phyloP scores from a whole-genome alignment of 1,284 basidiomycete genomes.

The Athelia sp. region DNA sequence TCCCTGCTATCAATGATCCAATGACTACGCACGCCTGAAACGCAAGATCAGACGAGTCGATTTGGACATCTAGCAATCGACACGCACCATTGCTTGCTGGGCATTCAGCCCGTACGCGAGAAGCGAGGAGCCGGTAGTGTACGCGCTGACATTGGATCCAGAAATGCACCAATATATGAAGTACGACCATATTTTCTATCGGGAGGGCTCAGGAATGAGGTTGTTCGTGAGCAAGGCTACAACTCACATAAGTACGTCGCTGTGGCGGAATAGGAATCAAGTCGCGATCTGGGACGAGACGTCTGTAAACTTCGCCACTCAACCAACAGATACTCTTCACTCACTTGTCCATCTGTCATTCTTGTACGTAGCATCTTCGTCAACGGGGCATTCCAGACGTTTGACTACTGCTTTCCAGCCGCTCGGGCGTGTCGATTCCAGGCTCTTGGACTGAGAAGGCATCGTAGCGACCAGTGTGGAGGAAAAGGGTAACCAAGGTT shows the following conservation, averaged over 20 bases:
- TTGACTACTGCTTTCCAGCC: not conserved
- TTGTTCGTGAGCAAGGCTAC: not conserved
- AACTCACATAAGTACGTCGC: conserved; percentile 3
- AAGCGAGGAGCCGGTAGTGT: not conserved
- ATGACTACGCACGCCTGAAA: not conserved
- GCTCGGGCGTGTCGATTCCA: not conserved
- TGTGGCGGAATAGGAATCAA: conserved; percentile 5
- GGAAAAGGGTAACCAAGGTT: no score
- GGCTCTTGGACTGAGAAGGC: no score
- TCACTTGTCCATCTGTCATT: conserved; percentile 1
- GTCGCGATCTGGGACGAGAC: not conserved
- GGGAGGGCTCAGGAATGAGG: not conserved
- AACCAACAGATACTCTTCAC: not conserved
- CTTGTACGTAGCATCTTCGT: not conserved
- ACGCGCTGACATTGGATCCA: not conserved
- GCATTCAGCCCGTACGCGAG: conserved; percentile 4
- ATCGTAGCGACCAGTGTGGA: no score
- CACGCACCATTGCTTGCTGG: conserved; percentile 4
- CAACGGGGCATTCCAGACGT: not conserved
- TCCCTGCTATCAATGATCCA: not conserved
- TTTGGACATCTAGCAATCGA: not conserved
- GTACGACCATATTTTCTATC: conserved; percentile 1
- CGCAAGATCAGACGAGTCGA: not conserved
- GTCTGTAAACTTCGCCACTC: not conserved
- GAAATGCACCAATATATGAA: conserved; percentile 1